Percentiles rank a stretch among this genome's conserved stretches.
Evolutionary conservation across 1,284 basidiomycete species (phyloP).

Genomic region (Fomitopsis palustris): DNA sequence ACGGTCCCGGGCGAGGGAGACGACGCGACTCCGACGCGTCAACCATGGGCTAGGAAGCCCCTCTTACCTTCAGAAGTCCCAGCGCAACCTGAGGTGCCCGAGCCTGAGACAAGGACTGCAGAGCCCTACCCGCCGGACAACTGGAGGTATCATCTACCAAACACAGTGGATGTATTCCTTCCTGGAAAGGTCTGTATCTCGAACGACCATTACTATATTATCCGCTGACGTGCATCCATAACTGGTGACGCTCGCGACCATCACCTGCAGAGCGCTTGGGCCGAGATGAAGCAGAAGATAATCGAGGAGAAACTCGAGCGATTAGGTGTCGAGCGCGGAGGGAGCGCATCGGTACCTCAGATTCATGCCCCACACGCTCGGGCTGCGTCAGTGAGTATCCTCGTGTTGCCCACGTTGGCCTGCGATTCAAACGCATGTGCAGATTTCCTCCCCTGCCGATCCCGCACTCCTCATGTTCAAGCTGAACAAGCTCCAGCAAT

Average conservation of each 20-base stretch:
- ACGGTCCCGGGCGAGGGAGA: constrained; percentile 40
- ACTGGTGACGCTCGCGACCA: too few species aligned
- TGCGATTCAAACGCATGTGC: constrained; percentile 8
- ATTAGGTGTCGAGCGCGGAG: constrained; percentile 70
- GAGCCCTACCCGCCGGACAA: constrained; percentile 61
- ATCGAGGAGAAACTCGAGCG: constrained; percentile 79
- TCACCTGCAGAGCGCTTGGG: constrained; percentile 59
- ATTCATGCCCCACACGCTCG: constrained; percentile 72
- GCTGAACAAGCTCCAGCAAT: constrained; percentile 75
- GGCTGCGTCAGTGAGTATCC: constrained; percentile 66
- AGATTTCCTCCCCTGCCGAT: constrained; percentile 85
- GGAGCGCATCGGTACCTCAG: constrained; percentile 50
- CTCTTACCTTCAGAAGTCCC: constrained; percentile 40
- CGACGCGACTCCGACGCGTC: constrained; percentile 40
- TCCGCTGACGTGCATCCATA: neutral
- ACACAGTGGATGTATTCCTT: constrained; percentile 72
- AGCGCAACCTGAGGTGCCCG: constrained; percentile 30
- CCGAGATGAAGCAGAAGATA: constrained; percentile 58
- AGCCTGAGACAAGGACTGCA: constrained; percentile 49
- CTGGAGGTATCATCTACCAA: constrained; percentile 52
- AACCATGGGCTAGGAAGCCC: constrained; percentile 63
- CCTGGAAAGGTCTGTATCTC: constrained; percentile 64
- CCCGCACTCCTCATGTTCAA: constrained; percentile 76
- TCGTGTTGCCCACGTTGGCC: constrained; percentile 6
- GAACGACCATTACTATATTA: neutral